Percentiles rank a stretch among this genome's conserved stretches.
Evolutionary conservation across 805 yeast genomes (phyloP).

Genomic region (Wickerhamiella bombiphila): DNA sequence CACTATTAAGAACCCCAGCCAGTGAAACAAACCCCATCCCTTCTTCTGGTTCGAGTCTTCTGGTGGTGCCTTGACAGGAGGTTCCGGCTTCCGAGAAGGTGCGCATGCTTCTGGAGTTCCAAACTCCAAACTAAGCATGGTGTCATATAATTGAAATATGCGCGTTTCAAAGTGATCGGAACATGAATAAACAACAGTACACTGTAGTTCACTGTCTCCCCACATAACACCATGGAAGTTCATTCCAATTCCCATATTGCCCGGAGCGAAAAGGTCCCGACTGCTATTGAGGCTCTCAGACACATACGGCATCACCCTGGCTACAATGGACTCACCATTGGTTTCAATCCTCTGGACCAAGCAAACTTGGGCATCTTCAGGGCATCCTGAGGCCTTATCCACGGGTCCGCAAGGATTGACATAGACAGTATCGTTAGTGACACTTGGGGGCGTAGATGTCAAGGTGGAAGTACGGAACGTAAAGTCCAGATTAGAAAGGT

Average conservation of each 20-base stretch:
- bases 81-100: conserved; percentile 21
- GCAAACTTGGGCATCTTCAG: conserved; percentile 61
- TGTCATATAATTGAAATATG: conserved; percentile 14
- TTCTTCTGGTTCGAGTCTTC: conserved; percentile 20
- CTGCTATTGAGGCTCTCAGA: background rate
- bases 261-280: conserved; percentile 4
- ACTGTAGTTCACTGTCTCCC: conserved; percentile 41
- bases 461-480: conserved; percentile 29
- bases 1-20: conserved; percentile 66
- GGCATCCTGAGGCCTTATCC: conserved; percentile 36
- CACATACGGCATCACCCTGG: conserved; percentile 44
- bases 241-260: conserved; percentile 24
- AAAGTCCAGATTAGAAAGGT: conserved; percentile 37
- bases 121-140: conserved; percentile 12
- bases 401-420: conserved; percentile 53
- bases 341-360: conserved; percentile 46
- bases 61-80: conserved; percentile 14
- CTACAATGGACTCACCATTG: conserved; percentile 35
- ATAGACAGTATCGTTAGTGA: conserved; percentile 48
- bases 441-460: conserved; percentile 67
- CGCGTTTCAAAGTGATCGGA: conserved; percentile 10
- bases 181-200: conserved; percentile 22
- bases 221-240: conserved; percentile 40
- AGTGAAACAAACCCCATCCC: conserved; percentile 72
- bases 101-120: conserved; percentile 16